Evolutionary conservation across 2,329 filamentous ascomycete genomes (phyloP).

Genomic region (Penicillium corylophilum): DNA sequence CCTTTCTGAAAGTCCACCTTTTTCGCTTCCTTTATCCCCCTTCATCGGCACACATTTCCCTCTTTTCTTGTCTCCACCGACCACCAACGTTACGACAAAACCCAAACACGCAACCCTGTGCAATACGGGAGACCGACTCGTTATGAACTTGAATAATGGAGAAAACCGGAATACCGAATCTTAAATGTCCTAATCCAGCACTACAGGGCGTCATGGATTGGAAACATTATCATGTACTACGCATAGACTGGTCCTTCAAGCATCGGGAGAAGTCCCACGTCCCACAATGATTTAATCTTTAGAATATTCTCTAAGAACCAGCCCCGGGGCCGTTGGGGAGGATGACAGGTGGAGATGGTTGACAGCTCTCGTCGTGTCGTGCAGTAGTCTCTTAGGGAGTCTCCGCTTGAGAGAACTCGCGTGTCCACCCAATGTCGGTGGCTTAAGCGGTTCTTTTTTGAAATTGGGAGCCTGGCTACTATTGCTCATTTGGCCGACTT

Average conservation of each 20-base stretch:
- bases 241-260: not conserved
- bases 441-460: not conserved
- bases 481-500: not conserved
- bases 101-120: not conserved
- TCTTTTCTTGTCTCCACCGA: not conserved
- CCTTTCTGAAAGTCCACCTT: not conserved
- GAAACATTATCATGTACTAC: not conserved
- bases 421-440: not conserved
- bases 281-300: not conserved
- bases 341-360: not conserved
- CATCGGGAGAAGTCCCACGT: not conserved
- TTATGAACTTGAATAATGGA: slow-evolving; percentile 4
- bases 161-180: too few relatives aligned
- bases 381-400: not conserved
- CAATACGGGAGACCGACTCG: not conserved
- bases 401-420: not conserved
- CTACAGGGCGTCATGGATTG: slow-evolving; percentile 4
- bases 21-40: not conserved
- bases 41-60: not conserved
- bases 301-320: not conserved
- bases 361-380: not conserved
- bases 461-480: not conserved
- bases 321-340: not conserved
- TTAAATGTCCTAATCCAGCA: slow-evolving; percentile 1
- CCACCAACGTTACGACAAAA: not conserved